Base-by-base conservation (phyloP, 495 filamentous ascomycete species). In the Barbatosphaeria neglecta region DNA sequence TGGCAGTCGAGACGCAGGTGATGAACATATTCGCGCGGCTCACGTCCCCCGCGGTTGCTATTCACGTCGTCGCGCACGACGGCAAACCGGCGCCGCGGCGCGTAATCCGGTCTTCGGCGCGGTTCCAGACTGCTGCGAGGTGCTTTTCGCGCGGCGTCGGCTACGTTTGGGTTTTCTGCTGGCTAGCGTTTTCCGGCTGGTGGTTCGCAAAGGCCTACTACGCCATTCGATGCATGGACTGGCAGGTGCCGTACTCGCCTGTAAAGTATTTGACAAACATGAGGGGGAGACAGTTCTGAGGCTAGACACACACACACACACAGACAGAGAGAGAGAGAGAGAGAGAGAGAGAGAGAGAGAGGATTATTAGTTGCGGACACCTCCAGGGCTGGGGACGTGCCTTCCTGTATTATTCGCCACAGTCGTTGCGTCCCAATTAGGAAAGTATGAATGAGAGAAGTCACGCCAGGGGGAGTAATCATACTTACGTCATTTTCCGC, bases 1-100 rank as follows among this genome's bases (percentile, higher is more conserved):
- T 59, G 11, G 52, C 62, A 41, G 47, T 59, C 2, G 66, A 71
- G 46, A 18, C 22, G 0, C 13, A 38, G 0, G 46, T 45, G 15
- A 52, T 47, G 33, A 15, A 9, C 0, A n/a, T 49, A n/a, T 51
- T 27, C 11, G 31, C 9, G 0, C 38, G 43, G 2, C 33, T 35
- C 13, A 46, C 22, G 25, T 48, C 19, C 4, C 9, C 16, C 0
- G 15, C 15, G n/a, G 22, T n/a, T n/a, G n/a, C n/a, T n/a, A n/a
- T n/a, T n/a, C n/a, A n/a, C n/a, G n/a, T n/a, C n/a, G n/a, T 35
- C 10, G 2, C 3, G 11, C 13, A 4, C 13, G 13, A 35, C 20
- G 22, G 22, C 0, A 22, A 22, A 7, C 9, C 6, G 8, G 40
- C 20, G 40, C 8, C 22, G 1, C 20, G 40, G 22, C 22, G 20